These are phyloP conservation scores for Golubevia sp. DNA, from an alignment of 1,284 basidiomycete genomes.

Conservation along the genomic window DNA sequence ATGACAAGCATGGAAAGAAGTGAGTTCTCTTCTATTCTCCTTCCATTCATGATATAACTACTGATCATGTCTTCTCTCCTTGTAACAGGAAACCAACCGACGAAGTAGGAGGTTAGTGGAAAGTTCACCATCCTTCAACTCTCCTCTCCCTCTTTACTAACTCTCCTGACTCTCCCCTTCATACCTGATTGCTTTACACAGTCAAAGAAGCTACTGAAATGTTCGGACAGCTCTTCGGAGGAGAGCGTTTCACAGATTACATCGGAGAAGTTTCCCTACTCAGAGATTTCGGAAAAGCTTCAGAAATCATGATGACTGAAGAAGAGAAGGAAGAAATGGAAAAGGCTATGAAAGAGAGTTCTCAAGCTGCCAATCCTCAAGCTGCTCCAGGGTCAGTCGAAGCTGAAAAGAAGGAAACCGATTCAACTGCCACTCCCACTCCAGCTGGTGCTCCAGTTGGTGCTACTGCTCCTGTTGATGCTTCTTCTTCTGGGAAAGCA, in stretches of 20 bases:
- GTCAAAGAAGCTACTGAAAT: constrained; percentile 60
- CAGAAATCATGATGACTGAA: constrained; percentile 69
- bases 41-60: too few relatives aligned
- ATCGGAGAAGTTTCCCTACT: constrained; percentile 59
- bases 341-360: constrained; percentile 68
- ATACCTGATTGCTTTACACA: too few relatives aligned
- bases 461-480: constrained; percentile 44
- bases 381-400: constrained; percentile 26
- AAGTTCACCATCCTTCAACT: too few relatives aligned
- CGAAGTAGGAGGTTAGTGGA: constrained; percentile 58
- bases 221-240: constrained; percentile 59
- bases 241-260: constrained; percentile 56
- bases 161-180: too few relatives aligned
- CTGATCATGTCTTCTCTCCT: too few relatives aligned
- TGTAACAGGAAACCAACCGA: constrained; percentile 46
- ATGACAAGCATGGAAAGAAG: constrained; percentile 91
- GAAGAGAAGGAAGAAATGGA: constrained; percentile 89
- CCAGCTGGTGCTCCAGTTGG: too few relatives aligned
- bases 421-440: background rate
- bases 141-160: too few relatives aligned
- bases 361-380: constrained; percentile 25
- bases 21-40: constrained; percentile 69
- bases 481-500: constrained; percentile 38
- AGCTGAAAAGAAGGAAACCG: constrained; percentile 59
- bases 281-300: constrained; percentile 61